Evolutionary conservation across 306 rosid genomes (phyloP).

Genomic region (Castanea mollissima): DNA sequence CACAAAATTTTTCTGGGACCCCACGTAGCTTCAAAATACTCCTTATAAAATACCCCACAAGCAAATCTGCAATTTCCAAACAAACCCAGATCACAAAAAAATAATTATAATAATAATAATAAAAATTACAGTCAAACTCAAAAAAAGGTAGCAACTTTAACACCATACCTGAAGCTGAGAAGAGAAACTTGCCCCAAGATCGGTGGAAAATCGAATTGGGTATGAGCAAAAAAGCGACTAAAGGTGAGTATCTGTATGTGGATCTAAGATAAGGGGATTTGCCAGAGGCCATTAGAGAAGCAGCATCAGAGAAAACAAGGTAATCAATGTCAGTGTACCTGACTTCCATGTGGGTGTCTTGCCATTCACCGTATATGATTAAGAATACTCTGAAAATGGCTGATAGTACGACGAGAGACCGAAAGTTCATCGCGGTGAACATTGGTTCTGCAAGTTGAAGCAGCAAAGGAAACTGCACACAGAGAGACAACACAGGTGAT

Average conservation of each 20-base stretch:
- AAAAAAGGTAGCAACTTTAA: too few species aligned
- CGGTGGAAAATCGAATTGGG: slow-evolving; percentile 71
- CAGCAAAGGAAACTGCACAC: too few species aligned
- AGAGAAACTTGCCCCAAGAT: slow-evolving; percentile 86
- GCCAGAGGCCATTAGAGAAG: slow-evolving; percentile 73
- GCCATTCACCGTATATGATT: slow-evolving; percentile 89
- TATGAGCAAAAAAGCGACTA: slow-evolving; percentile 74
- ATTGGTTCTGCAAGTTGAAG: not conserved
- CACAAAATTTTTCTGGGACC: slow-evolving; percentile 66
- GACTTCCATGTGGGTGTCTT: slow-evolving; percentile 88
- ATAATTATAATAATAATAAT: too few species aligned
- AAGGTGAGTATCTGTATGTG: slow-evolving; percentile 85
- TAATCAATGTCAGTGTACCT: slow-evolving; percentile 89
- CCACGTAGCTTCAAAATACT: slow-evolving; percentile 70
- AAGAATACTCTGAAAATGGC: slow-evolving; percentile 58
- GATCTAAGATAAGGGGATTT: slow-evolving; percentile 81
- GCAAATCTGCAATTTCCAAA: slow-evolving; percentile 59
- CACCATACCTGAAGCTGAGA: slow-evolving; percentile 76
- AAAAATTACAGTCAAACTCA: too few species aligned
- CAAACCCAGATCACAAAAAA: not conserved
- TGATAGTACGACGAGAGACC: slow-evolving; percentile 46
- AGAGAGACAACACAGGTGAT: too few species aligned
- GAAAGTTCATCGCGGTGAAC: slow-evolving; percentile 39
- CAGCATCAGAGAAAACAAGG: slow-evolving; percentile 86
- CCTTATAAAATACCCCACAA: slow-evolving; percentile 77